Percentiles rank a stretch among this genome's conserved stretches.
These are phyloP conservation scores for Coniochaeta sp. DNA, from an alignment of 2,329 filamentous ascomycete genomes.

Conservation along the genomic window DNA sequence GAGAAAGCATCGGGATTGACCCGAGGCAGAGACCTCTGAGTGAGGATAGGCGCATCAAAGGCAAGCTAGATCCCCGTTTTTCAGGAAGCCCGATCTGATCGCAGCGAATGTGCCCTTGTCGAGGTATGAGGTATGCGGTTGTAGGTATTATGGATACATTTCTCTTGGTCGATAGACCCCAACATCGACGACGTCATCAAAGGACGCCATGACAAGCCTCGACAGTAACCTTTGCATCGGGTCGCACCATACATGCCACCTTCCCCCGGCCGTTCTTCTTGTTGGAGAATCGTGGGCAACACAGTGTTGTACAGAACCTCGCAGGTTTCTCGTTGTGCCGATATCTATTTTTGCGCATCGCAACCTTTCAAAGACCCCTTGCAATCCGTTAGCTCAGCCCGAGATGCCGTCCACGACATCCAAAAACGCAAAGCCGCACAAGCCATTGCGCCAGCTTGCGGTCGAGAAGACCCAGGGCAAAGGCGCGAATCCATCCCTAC, in stretches of 20 bases:
- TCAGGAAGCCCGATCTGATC: no score
- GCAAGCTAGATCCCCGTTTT: no score
- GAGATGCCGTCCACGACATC: neutral
- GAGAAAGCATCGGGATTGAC: no score
- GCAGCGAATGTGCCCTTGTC: neutral
- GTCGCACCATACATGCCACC: neutral
- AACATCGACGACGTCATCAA: neutral
- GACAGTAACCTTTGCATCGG: no score
- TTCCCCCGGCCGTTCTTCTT: neutral
- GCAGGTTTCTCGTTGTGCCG: neutral
- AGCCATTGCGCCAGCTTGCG: conserved; percentile 15
- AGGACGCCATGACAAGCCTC: neutral
- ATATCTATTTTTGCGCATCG: neutral
- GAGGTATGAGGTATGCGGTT: neutral
- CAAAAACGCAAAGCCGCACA: conserved; percentile 4
- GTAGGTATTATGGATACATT: neutral
- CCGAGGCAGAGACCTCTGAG: no score
- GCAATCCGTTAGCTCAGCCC: neutral
- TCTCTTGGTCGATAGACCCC: neutral
- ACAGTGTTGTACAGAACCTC: neutral
- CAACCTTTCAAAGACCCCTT: neutral
- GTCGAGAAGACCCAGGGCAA: conserved; percentile 15
- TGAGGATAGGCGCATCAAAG: no score
- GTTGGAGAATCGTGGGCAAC: neutral
- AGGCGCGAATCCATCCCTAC: conserved; percentile 14